Conservation (phyloP, 306 rosid genomes). For the Casuarina cunninghamiana region DNA sequence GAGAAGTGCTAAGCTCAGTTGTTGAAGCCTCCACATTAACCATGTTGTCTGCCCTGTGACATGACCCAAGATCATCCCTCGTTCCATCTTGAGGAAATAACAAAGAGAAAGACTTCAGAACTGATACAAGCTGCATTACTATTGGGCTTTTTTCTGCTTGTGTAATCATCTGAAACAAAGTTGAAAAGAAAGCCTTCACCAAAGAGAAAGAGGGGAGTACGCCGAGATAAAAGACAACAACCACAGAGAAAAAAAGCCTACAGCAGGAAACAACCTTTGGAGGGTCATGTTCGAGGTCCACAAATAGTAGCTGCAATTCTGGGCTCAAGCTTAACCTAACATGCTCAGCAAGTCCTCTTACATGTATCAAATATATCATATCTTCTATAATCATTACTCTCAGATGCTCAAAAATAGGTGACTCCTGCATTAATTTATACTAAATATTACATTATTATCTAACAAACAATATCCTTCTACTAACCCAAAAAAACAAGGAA, state of each 20-base stretch:
- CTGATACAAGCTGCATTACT: conserved; percentile 56
- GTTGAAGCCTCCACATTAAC: conserved; percentile 22
- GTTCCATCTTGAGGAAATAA: conserved; percentile 42
- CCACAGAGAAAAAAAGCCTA: neutral
- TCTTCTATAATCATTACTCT: conserved; percentile 77
- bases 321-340: conserved; percentile 50
- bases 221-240: neutral
- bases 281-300: conserved; percentile 75
- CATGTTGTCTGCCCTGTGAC: conserved; percentile 17
- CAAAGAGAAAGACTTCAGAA: conserved; percentile 64
- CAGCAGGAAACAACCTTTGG: conserved; percentile 53
- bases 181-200: conserved; percentile 5
- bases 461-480: neutral
- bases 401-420: conserved; percentile 51
- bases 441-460: neutral
- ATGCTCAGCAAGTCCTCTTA: conserved; percentile 46
- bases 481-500: neutral
- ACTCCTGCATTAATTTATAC: conserved; percentile 36
- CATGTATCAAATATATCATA: conserved; percentile 79
- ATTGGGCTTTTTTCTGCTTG: conserved; percentile 51
- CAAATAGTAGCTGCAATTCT: conserved; percentile 53
- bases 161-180: conserved; percentile 54
- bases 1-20: conserved; percentile 28
- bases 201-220: conserved; percentile 10
- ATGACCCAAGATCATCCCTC: conserved; percentile 25